Conservation (phyloP, 2,329 filamentous ascomycete species). For the Botrytis deweyae region DNA sequence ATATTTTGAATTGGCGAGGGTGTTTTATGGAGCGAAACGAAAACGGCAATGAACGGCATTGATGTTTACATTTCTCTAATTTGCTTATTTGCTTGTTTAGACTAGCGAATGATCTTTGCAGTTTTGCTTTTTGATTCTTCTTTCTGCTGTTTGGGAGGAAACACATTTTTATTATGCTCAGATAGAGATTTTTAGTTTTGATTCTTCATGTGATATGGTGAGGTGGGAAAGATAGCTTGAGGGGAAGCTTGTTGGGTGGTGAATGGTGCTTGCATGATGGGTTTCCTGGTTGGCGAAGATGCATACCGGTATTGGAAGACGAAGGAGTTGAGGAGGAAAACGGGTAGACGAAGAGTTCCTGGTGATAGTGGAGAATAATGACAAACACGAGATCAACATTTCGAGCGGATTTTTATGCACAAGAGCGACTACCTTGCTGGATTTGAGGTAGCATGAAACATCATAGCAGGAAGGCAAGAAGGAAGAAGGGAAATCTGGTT, state of each 20-base stretch:
- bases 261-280: not conserved
- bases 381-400: not conserved
- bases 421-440: not conserved
- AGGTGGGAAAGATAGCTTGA: not conserved
- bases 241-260: not conserved
- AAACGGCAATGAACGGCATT: conserved; percentile 5
- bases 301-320: not conserved
- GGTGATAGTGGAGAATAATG: conserved; percentile 10
- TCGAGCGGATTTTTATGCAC: not conserved
- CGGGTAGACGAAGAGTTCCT: not conserved
- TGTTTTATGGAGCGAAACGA: conserved; percentile 14
- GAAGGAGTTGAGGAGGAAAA: not conserved
- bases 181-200: conserved; percentile 3
- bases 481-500: not conserved
- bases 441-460: conserved; percentile 6
- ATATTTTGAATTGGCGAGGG: conserved; percentile 18
- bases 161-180: conserved; percentile 7
- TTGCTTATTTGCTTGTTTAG: conserved; percentile 9
- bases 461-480: not conserved
- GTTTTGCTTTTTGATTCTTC: not conserved
- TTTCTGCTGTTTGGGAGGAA: not conserved
- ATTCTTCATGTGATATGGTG: conserved; percentile 12
- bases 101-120: conserved; percentile 3
- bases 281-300: not conserved
- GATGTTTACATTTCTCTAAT: conserved; percentile 8